phyloP scores from a whole-genome alignment of 768 basidiomycete species.

The Cantharellus anzutake region DNA sequence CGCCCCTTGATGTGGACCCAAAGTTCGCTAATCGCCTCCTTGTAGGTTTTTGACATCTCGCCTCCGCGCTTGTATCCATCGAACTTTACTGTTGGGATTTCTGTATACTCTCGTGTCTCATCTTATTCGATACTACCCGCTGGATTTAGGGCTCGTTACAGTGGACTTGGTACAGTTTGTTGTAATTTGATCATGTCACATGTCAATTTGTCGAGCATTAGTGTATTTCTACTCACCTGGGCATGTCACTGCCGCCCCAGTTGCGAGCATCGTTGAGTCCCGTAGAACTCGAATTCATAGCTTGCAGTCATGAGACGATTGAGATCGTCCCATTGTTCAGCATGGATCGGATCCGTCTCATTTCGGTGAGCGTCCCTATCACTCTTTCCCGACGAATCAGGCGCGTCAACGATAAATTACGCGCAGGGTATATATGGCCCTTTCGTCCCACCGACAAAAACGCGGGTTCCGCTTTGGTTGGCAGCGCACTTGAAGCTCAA shows the following conservation, averaged over 20 bases:
- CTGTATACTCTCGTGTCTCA: too few species aligned
- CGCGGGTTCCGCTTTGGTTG: slow-evolving; percentile 89
- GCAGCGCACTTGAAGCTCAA: slow-evolving; percentile 85
- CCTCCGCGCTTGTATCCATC: too few species aligned
- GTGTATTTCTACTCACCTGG: too few species aligned
- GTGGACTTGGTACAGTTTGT: too few species aligned
- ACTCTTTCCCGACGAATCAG: slow-evolving; percentile 5
- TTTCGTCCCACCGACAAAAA: slow-evolving; percentile 68
- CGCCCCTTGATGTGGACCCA: too few species aligned
- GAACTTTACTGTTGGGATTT: too few species aligned
- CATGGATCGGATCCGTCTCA: slow-evolving; percentile 83
- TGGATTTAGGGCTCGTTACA: too few species aligned
- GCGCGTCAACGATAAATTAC: neutral
- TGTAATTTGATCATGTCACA: too few species aligned
- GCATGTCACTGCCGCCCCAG: slow-evolving; percentile 61
- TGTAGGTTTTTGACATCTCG: too few species aligned
- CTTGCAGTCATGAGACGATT: slow-evolving; percentile 53
- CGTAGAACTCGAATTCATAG: slow-evolving; percentile 73
- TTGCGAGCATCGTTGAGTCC: slow-evolving; percentile 60
- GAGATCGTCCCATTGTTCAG: slow-evolving; percentile 77
- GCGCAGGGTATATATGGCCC: slow-evolving; percentile 81
- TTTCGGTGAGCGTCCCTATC: slow-evolving; percentile 40
- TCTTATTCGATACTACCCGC: too few species aligned
- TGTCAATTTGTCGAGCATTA: neutral
- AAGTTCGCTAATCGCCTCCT: too few species aligned